Evolutionary conservation across 495 filamentous ascomycete species (phyloP), one percentile per base, ranked within the genome.

Genomic region (Elasticomyces elasticus): DNA sequence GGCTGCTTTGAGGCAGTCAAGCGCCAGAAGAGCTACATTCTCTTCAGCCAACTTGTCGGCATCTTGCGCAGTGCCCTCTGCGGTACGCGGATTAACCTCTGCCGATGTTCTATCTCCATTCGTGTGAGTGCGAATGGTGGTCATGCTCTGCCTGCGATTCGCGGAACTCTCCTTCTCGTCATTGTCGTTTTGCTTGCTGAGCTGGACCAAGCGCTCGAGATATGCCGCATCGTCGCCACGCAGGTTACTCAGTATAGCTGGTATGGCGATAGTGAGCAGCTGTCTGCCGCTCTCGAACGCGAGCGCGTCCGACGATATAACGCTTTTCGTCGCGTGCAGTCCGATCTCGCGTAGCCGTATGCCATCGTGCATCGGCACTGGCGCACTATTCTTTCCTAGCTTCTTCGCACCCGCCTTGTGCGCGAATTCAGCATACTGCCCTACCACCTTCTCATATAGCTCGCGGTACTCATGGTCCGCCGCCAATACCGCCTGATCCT

Each of bases 11-110:
- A 96, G 71, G 58, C 85, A 87, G 54, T 86, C 83, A 56, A 95
- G 76, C 6, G 90, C 90, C 54, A 89, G 68, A 5, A 92, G 71
- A 27, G 86, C 82, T n/a, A 87, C 86, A 60, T 89, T 82, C 71
- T 94, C 81, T 67, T 95, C 89, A 0, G 86, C 88, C 52, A 88
- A 68, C 63, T 81, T 83, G 69, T 96, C 90, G 31, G 84, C 86
- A 66, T 94, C 88, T 26, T 81, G 86, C 11, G 85, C 81, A 6
- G 84, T 84, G 42, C 79, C 84, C 9, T 83, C 80, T 20, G 89
- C 80, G 30, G 82, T 76, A 47, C 80, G 76, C 2, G 86, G 81
- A 62, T 88, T 85, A 13, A 74, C 67, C 26, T 72, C 69, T 17
- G 85, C 82, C 28, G 79, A 78, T 12, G 71, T 1, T 75, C 79